These are phyloP conservation scores for Phlegmacium glaucopus DNA, from an alignment of 768 basidiomycete species.

Conservation along the genomic window DNA sequence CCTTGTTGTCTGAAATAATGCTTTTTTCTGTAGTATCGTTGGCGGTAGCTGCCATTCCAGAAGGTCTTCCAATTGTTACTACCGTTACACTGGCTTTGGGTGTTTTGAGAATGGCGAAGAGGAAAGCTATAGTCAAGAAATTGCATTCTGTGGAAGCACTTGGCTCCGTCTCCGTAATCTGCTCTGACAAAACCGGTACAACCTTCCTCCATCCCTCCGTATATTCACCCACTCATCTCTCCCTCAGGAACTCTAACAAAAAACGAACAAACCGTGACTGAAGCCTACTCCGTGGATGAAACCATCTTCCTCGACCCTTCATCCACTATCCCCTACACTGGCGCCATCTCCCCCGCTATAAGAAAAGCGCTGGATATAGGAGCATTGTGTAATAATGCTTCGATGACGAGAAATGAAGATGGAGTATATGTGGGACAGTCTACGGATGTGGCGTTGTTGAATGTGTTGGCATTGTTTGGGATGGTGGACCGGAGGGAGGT, in stretches of 20 bases:
- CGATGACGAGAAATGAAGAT: conserved; percentile 57
- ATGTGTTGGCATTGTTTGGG: conserved; percentile 66
- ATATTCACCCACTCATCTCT: background rate
- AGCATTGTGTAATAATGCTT: conserved; percentile 87
- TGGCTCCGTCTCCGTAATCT: conserved; percentile 95
- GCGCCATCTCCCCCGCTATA: conserved; percentile 58
- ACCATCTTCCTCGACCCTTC: conserved; percentile 60
- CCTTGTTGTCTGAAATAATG: background rate
- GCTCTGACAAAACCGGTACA: conserved; percentile 92
- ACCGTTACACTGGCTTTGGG: conserved; percentile 96
- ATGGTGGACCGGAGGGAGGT: conserved; percentile 71
- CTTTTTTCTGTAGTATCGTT: conserved; percentile 67
- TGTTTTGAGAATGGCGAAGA: conserved; percentile 89
- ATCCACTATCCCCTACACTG: conserved; percentile 31
- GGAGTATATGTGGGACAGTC: conserved; percentile 81
- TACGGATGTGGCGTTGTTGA: conserved; percentile 90
- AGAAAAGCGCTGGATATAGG: conserved; percentile 79
- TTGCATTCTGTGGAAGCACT: conserved; percentile 92
- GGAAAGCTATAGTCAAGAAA: conserved; percentile 97
- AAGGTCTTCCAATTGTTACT: conserved; percentile 94
- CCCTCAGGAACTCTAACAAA: conserved; percentile 83
- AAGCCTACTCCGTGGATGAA: conserved; percentile 87
- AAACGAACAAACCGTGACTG: conserved; percentile 94
- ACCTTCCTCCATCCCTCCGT: background rate
- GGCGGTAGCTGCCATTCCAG: conserved; percentile 97